Conservation (phyloP, 352 stramenopile species). For the Elongisporangium prolatum region DNA sequence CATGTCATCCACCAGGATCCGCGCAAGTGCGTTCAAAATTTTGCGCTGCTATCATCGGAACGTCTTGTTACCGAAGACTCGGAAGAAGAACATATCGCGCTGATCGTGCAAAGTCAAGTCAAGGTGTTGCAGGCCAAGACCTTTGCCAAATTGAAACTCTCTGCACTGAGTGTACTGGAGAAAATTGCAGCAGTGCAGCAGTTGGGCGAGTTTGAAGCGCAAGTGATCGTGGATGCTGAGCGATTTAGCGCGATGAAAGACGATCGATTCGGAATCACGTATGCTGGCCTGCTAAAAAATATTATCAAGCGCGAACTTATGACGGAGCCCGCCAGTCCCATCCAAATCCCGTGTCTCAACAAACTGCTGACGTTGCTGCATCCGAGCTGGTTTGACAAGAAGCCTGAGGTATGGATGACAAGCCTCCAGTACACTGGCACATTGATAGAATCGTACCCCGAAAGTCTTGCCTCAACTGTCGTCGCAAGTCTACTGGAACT, state of each 20-base stretch:
- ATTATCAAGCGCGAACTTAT: conserved; percentile 1
- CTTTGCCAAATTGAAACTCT: conserved; percentile 17
- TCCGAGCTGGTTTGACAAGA: conserved; percentile 9
- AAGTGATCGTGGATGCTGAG: conserved; percentile 11
- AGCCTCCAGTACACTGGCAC: conserved; percentile 10
- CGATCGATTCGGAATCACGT: conserved; percentile 18
- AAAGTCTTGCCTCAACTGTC: conserved; percentile 8
- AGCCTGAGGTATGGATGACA: conserved; percentile 1
- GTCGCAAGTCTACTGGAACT: conserved; percentile 21
- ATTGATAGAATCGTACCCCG: conserved; percentile 17
- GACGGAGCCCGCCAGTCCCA: not conserved
- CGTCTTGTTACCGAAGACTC: conserved; percentile 11
- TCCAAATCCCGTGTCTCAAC: conserved; percentile 5
- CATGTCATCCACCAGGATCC: conserved; percentile 27
- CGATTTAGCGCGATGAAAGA: conserved; percentile 14
- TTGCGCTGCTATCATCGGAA: conserved; percentile 23
- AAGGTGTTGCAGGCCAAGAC: not conserved
- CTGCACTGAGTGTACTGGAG: conserved; percentile 21
- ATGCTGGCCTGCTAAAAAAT: conserved; percentile 2
- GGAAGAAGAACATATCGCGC: conserved; percentile 5
- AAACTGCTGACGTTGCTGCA: conserved; percentile 26
- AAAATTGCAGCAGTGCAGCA: conserved; percentile 16
- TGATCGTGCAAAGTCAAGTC: not conserved
- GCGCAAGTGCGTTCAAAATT: conserved; percentile 24
- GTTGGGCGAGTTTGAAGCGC: conserved; percentile 11